Conservation (phyloP, 2,329 filamentous ascomycete genomes). For the Aspergillus udagawae region DNA sequence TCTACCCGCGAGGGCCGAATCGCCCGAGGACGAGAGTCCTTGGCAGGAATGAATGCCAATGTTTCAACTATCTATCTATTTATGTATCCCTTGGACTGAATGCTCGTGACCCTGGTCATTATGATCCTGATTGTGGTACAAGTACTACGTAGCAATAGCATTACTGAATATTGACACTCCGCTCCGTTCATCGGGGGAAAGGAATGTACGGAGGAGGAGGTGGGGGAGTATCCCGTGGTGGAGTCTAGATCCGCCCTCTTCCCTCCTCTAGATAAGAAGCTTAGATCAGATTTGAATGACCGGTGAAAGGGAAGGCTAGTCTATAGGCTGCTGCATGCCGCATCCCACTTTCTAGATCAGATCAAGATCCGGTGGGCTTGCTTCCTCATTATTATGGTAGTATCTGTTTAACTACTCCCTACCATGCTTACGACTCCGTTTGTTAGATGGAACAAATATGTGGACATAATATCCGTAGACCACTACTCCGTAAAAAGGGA, state of each 20-base stretch:
- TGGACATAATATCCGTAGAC: not conserved
- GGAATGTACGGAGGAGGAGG: not conserved
- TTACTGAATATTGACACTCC: not conserved
- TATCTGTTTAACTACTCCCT: too few species aligned
- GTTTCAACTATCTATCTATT: rapidly evolving
- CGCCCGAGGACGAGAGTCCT: not conserved
- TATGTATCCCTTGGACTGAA: not conserved
- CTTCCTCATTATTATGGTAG: too few species aligned
- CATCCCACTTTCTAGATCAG: not conserved
- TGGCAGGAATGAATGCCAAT: not conserved
- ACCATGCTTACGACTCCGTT: too few species aligned
- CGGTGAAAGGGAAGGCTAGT: not conserved
- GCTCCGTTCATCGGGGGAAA: not conserved
- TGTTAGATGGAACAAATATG: not conserved
- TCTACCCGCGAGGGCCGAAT: too few species aligned
- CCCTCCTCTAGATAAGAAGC: not conserved
- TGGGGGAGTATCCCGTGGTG: not conserved
- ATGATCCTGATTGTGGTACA: not conserved
- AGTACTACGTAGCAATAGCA: too few species aligned
- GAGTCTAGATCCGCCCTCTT: not conserved
- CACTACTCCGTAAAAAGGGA: not conserved
- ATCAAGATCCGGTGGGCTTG: not conserved
- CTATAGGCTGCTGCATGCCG: not conserved
- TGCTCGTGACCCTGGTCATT: not conserved
- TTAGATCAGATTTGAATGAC: not conserved